Conservation (phyloP, 139 green algal species). For the Chlorella sp. region DNA sequence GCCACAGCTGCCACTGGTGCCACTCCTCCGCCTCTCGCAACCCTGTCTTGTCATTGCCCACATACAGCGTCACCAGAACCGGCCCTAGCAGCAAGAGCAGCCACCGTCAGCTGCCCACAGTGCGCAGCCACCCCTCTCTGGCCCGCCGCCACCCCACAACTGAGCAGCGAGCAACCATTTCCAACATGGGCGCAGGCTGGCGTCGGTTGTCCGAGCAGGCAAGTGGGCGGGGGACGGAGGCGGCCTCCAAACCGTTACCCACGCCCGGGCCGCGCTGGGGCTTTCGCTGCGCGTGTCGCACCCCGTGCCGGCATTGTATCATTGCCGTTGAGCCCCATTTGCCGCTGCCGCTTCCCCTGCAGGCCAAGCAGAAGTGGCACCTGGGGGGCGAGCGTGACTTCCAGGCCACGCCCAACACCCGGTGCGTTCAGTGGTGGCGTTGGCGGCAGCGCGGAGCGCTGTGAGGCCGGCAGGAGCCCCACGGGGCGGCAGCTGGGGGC, state of each 20-base stretch:
- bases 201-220: constrained; percentile 52
- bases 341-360: background rate
- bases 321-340: background rate
- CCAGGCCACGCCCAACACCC: constrained; percentile 74
- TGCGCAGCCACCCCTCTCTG: too few relatives aligned
- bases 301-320: too few relatives aligned
- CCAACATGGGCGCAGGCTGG: constrained; percentile 60
- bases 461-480: background rate
- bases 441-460: too few relatives aligned
- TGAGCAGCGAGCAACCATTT: too few relatives aligned
- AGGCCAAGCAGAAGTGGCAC: constrained; percentile 73
- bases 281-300: too few relatives aligned
- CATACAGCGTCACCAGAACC: too few relatives aligned
- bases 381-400: constrained; percentile 69
- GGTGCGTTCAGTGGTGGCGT: constrained; percentile 17
- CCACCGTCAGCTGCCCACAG: background rate
- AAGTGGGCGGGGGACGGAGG: background rate
- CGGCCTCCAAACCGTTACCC: constrained; percentile 24
- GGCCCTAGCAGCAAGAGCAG: too few relatives aligned
- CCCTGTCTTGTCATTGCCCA: too few relatives aligned
- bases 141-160: too few relatives aligned
- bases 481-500: background rate
- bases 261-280: background rate
- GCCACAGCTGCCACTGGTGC: too few relatives aligned
- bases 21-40: too few relatives aligned